Evolutionary conservation across 352 stramenopile genomes (phyloP).

Genomic region (Phytophthora multivora): DNA sequence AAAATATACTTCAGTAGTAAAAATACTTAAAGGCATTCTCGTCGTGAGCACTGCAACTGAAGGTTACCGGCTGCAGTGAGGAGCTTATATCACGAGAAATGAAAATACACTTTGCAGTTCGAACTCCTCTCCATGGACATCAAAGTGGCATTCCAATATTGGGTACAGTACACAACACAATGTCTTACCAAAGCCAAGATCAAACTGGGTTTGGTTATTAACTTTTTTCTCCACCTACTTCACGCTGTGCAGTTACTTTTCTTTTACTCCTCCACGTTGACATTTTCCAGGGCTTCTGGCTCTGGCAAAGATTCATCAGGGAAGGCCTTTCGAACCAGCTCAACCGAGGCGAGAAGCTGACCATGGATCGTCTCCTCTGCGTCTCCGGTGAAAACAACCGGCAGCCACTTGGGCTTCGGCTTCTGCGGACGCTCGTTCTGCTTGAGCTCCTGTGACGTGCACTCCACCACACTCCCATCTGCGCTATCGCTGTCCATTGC

Average conservation of each 20-base stretch:
- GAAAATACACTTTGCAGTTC: too few relatives aligned
- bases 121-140: too few relatives aligned
- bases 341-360: conserved; percentile 57
- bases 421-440: conserved; percentile 44
- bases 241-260: too few relatives aligned
- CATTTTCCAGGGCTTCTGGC: conserved; percentile 34
- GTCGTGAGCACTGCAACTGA: too few relatives aligned
- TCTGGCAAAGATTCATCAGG: conserved; percentile 60
- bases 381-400: conserved; percentile 58
- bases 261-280: conserved; percentile 21
- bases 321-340: conserved; percentile 65
- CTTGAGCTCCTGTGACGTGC: conserved; percentile 59
- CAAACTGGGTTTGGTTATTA: neutral
- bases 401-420: conserved; percentile 54
- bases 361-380: conserved; percentile 48
- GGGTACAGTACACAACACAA: too few relatives aligned
- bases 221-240: conserved; percentile 8
- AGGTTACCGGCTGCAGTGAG: too few relatives aligned
- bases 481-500: conserved; percentile 7
- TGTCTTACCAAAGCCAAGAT: too few relatives aligned
- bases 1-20: too few relatives aligned
- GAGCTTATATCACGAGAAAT: too few relatives aligned
- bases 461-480: conserved; percentile 38
- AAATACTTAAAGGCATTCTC: too few relatives aligned
- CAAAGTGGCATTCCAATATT: too few relatives aligned